A percentile compares a stretch with the other conserved stretches of the same genome.
These are phyloP conservation scores for Russula compacta DNA, from an alignment of 768 basidiomycete genomes.

Conservation along the genomic window DNA sequence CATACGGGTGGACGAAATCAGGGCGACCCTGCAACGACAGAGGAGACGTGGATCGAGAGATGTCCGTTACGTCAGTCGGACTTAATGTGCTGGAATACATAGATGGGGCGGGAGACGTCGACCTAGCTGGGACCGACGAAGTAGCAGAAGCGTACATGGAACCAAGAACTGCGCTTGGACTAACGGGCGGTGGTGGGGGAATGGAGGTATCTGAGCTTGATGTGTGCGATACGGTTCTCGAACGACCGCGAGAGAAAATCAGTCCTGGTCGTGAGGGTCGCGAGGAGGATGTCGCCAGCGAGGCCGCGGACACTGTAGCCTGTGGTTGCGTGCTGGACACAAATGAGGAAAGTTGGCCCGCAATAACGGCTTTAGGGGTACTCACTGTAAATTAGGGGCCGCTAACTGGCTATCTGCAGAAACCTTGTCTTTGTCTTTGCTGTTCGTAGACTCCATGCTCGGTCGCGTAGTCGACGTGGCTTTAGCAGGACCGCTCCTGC, in stretches of 20 bases:
- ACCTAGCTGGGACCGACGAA: not conserved
- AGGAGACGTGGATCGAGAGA: slow-evolving; percentile 21
- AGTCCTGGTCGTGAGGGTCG: slow-evolving; percentile 36
- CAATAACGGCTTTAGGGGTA: slow-evolving; percentile 16
- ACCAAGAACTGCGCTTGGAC: slow-evolving; percentile 6
- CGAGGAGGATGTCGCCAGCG: slow-evolving; percentile 32
- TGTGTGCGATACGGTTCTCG: slow-evolving; percentile 25
- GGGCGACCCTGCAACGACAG: slow-evolving; percentile 14
- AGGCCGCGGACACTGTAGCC: slow-evolving; percentile 49
- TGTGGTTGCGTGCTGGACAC: slow-evolving; percentile 46
- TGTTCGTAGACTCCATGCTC: slow-evolving; percentile 50
- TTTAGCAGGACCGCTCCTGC: slow-evolving; percentile 28
- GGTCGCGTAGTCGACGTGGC: slow-evolving; percentile 38
- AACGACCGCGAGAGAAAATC: slow-evolving; percentile 33
- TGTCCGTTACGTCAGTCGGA: slow-evolving; percentile 13
- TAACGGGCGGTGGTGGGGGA: slow-evolving; percentile 11
- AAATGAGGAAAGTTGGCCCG: slow-evolving; percentile 3
- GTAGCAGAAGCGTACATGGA: not conserved
- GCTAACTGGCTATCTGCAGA: slow-evolving; percentile 48
- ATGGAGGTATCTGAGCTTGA: slow-evolving; percentile 8
- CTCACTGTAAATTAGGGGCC: slow-evolving; percentile 53
- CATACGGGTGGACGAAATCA: slow-evolving; percentile 60
- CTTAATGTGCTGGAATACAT: slow-evolving; percentile 15
- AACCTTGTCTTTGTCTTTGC: slow-evolving; percentile 43
- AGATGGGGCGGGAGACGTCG: slow-evolving; percentile 16